These are phyloP conservation scores for Arctium minus DNA, from an alignment of 129 eudicot genomes.

Conservation along the genomic window DNA sequence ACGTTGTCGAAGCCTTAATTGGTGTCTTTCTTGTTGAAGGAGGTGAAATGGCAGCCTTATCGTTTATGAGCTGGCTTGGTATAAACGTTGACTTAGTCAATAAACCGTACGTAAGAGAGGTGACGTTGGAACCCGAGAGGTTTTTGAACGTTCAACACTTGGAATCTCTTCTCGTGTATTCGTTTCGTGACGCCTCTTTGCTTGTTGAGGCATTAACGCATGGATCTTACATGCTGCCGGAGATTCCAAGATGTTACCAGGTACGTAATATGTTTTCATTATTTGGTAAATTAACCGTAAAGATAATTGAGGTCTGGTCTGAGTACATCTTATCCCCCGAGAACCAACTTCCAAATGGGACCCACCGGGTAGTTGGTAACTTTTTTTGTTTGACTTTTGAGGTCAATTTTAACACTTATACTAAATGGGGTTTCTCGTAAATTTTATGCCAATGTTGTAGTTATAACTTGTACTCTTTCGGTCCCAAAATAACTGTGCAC, in stretches of 20 bases:
- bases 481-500: too few relatives aligned
- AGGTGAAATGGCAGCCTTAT: conserved; percentile 76
- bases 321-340: too few relatives aligned
- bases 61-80: conserved; percentile 86
- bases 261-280: conserved; percentile 23
- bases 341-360: too few relatives aligned
- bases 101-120: conserved; percentile 37
- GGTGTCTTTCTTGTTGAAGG: conserved; percentile 66
- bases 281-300: neutral
- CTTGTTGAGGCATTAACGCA: conserved; percentile 91
- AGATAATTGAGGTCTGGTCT: too few relatives aligned
- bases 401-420: too few relatives aligned
- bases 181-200: conserved; percentile 59
- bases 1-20: conserved; percentile 83
- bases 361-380: too few relatives aligned
- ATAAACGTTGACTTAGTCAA: conserved; percentile 50
- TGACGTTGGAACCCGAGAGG: conserved; percentile 35
- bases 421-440: too few relatives aligned
- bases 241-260: conserved; percentile 85
- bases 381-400: too few relatives aligned
- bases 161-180: conserved; percentile 49
- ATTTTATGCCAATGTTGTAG: too few relatives aligned
- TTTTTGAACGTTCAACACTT: conserved; percentile 39
- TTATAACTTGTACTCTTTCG: too few relatives aligned
- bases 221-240: conserved; percentile 84